Evolutionary conservation across 805 yeast species (phyloP), one percentile per base, ranked within the genome.

Genomic region (Ogataea paradorogensis): DNA sequence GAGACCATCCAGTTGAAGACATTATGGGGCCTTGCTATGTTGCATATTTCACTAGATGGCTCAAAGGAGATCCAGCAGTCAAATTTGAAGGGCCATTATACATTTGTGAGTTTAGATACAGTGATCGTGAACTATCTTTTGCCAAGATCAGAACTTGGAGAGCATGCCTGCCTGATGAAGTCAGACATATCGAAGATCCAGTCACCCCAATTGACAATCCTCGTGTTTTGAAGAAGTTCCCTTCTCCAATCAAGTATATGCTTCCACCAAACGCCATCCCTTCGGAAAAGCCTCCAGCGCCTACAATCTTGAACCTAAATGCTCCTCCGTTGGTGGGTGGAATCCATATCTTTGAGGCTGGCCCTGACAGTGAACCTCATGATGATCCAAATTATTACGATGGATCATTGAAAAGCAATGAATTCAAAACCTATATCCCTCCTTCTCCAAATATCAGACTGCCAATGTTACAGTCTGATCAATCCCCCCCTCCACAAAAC

Each of bases 101-200:
- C 63, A 82, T 93, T 51, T 93, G 98, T 67, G 99, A 93, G 63
- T 86, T 79, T 61, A 80, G 99, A 56, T 93, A 90, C 65, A 91
- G 91, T 59, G 97, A 91, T 59, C 73, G 78, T 40, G 95, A 87
- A 54, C 86, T 87, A 61, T 82, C 82, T 21, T 93, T 93, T 71
- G 93, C 91, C 65, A 84, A 91, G 59, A 93, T 93, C 55, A 77
- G 98, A 58, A 91, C 99, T 2, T 93, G 99, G 99, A 91, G 88
- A 63, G 97, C 97, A 6, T 93, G 98, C 69, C 73, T 93, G 50
- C 99, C 99, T 0, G 98, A 93, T 63, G 98, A 91, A 62, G 84
- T 91, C 33, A 79, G 98, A 54, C 89, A 84, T 48, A 69, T 71
- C 40, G 91, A 86, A 54, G 97, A 90, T 55, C 84, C 85, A 24